Evolutionary conservation across 2,329 filamentous ascomycete genomes (phyloP), one percentile per base, ranked within the genome.

Genomic region (Xylariaceae sp.): DNA sequence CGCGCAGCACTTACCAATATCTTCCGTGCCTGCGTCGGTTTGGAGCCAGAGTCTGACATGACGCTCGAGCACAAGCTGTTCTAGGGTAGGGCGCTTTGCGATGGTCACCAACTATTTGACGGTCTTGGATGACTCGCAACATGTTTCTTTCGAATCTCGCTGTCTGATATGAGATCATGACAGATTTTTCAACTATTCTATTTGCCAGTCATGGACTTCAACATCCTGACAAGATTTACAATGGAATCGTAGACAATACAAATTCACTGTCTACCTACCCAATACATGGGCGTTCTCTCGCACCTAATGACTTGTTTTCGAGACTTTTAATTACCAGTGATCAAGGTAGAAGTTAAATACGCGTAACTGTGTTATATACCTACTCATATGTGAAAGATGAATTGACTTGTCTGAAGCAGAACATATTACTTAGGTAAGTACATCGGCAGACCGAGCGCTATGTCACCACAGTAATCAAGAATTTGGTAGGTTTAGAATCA

Each of bases 11-110:
- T 99, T 71, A 94, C 89, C 73, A 99, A 99, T 80, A 97, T 99
- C 75, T 96, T 99, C 86, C 91, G 93, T 67, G 94, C 94, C 60
- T 97, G 93, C 68, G 87, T 99, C 65, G 94, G 94, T 60, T 83
- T 99, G 55, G 90, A 97, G 81, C 94, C 94, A 14, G 94, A 99
- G 82, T 94, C 87, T 52, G 94, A 99, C 72, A 99, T 99, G 94
- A 97, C 92, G 39, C 83, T 97, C 48, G 94, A 99, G 82, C 93
- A 97, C 80, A 99, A 97, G 85, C 83, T 97, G 59, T 92, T 97
- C 71, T 89, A 82, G 72, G 47, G 7, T 5, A 34, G 12, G 28
- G 2, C 4, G 13, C 31, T 1, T n/a, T 3, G 14, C 43, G 13
- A 33, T 38, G 33, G 33, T 36, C 10, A 36, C 33, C n/a, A n/a